These are phyloP conservation scores for Golubevia sp. DNA, from an alignment of 1,284 basidiomycete species.

Conservation along the genomic window DNA sequence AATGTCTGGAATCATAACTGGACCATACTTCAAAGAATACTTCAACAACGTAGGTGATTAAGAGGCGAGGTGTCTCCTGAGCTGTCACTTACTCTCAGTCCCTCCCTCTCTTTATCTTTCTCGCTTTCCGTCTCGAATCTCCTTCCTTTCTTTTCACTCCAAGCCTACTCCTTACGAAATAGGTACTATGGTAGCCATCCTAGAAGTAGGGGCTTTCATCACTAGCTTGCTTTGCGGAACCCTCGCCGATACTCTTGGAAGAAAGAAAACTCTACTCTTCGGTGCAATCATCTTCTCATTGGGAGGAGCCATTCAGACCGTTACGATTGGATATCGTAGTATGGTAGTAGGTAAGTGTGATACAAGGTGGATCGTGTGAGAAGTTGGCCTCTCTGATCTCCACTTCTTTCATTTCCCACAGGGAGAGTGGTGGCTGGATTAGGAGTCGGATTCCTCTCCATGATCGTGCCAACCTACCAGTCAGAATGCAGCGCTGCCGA, in stretches of 20 bases:
- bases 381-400: no score
- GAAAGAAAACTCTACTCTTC: conserved; percentile 81
- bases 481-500: conserved; percentile 93
- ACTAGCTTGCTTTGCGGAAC: conserved; percentile 87
- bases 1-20: conserved; percentile 91
- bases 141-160: background rate
- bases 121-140: background rate
- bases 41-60: conserved; percentile 17
- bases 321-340: conserved; percentile 77
- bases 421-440: conserved; percentile 86
- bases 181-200: conserved; percentile 85
- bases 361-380: no score
- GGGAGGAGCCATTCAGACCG: conserved; percentile 87
- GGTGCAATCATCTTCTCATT: conserved; percentile 86
- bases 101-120: background rate
- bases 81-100: no score
- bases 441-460: conserved; percentile 92
- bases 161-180: conserved; percentile 70
- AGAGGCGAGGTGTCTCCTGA: no score
- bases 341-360: conserved; percentile 93
- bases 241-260: conserved; percentile 83
- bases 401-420: no score
- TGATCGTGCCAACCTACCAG: conserved; percentile 97
- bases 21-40: conserved; percentile 78
- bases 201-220: conserved; percentile 77